Evolutionary conservation across 2,329 filamentous ascomycete genomes (phyloP).

Genomic region (Trichothecium roseum): DNA sequence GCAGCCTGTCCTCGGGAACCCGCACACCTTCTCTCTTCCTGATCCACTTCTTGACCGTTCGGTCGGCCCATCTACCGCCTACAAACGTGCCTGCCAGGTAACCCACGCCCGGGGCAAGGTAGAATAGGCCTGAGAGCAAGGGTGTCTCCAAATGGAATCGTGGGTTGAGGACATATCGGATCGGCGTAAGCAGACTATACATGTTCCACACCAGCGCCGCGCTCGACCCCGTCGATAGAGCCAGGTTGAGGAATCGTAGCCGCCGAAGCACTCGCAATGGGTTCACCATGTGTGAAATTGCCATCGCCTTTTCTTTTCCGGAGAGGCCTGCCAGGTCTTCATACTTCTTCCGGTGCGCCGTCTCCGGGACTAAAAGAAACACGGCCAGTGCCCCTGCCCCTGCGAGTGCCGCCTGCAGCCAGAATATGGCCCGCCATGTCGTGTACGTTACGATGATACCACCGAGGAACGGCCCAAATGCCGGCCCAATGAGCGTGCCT

Average conservation of each 20-base stretch:
- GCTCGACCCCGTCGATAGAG: conserved; percentile 47
- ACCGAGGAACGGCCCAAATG: conserved; percentile 59
- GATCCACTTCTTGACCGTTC: conserved; percentile 55
- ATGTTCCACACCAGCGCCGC: conserved; percentile 66
- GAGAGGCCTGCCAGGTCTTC: conserved; percentile 49
- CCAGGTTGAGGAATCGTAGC: conserved; percentile 59
- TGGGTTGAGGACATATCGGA: conserved; percentile 65
- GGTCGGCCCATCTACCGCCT: conserved; percentile 63
- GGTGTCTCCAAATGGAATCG: conserved; percentile 59
- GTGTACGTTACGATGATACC: conserved; percentile 68
- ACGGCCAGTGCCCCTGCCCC: conserved; percentile 48
- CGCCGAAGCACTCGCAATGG: conserved; percentile 53
- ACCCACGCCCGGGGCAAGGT: conserved; percentile 61
- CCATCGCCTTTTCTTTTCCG: conserved; percentile 33
- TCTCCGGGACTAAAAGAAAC: conserved; percentile 61
- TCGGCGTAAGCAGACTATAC: conserved; percentile 48
- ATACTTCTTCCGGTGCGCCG: conserved; percentile 54
- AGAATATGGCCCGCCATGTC: conserved; percentile 67
- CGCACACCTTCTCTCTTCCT: conserved; percentile 45
- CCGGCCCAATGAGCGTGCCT: conserved; percentile 62
- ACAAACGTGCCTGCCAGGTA: conserved; percentile 61
- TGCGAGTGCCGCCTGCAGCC: conserved; percentile 61
- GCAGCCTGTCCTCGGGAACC: conserved; percentile 58
- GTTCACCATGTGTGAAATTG: conserved; percentile 54
- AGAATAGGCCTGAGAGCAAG: conserved; percentile 60